phyloP scores from a whole-genome alignment of 345 rosid genomes.

The Syzygium aqueum region DNA sequence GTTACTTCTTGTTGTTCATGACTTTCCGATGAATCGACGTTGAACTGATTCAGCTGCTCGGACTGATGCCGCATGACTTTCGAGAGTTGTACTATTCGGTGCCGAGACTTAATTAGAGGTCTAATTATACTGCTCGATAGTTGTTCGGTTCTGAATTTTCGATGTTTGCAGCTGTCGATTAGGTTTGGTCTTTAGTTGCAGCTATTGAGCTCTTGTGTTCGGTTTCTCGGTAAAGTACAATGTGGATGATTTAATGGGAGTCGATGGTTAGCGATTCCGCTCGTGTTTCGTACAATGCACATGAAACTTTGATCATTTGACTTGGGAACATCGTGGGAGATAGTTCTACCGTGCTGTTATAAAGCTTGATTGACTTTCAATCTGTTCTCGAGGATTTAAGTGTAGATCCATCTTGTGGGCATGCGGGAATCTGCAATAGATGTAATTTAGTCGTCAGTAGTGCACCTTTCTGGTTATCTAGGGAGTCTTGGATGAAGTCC shows the following conservation, averaged over 20 bases:
- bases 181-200: not conserved
- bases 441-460: not conserved
- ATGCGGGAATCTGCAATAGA: not conserved
- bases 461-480: not conserved
- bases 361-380: not conserved
- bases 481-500: not conserved
- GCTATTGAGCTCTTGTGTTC: not conserved
- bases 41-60: not conserved
- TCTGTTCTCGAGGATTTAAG: not conserved
- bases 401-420: not conserved
- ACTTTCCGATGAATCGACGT: not conserved
- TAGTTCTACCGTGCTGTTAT: not conserved
- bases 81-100: not conserved
- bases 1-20: not conserved
- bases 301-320: not conserved
- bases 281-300: not conserved
- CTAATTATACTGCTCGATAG: not conserved
- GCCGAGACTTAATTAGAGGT: not conserved
- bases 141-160: not conserved
- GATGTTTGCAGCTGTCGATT: not conserved
- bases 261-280: not conserved
- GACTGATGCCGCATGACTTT: not conserved
- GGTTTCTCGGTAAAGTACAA: not conserved
- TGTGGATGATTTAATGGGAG: not conserved
- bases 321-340: not conserved